Evolutionary conservation across 352 stramenopile genomes (phyloP), one percentile per base, ranked within the genome.

Genomic region (Globisporangium echinulatum): DNA sequence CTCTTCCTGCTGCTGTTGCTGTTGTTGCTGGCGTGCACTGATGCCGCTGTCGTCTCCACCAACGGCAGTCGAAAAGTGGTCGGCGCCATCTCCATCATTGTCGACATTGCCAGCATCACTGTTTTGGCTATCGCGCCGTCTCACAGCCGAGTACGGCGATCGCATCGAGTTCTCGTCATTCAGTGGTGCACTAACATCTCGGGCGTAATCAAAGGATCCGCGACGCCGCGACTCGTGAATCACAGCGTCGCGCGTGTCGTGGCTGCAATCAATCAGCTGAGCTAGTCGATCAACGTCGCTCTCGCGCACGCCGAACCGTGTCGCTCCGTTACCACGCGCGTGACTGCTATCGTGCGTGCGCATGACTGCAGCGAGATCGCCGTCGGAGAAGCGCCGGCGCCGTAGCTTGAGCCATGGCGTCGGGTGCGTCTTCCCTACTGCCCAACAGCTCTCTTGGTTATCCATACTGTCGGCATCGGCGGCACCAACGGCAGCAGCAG

Each of bases 1-100:
- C 38, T 79, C 73, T 59, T 82, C 72, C 10, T n/a, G 1, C n/a
- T 17, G 14, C n/a, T 49, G 46, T 58, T 44, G 62, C 61, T 42
- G 59, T 52, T 4, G 25, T 33, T 33, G 25, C 25, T 33, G 25
- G 25, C 25, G 25, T 33, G 25, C 25, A 33, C 25, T 33, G 25
- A 33, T 33, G 25, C 25, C 25, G 25, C 25, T 33, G 25, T 33
- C 25, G 2, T 33, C 25, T 33, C 25, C 25, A 33, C 25, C 25
- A 33, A 33, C 25, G 25, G 25, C 25, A 33, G 25, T 33, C 25
- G 25, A 33, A 47, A 52, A 65, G 19, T 44, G 52, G 19, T 69
- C 56, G 13, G 2, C 37, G 8, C 60, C 49, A 9, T 62, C 49
- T 13, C 40, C 25, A 25, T 54, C 54, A 1, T 71, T 57, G 10